A percentile compares a stretch with the other conserved stretches of the same genome.
Conservation (phyloP, 179 eudicot genomes). For the Kewa caespitosa region DNA sequence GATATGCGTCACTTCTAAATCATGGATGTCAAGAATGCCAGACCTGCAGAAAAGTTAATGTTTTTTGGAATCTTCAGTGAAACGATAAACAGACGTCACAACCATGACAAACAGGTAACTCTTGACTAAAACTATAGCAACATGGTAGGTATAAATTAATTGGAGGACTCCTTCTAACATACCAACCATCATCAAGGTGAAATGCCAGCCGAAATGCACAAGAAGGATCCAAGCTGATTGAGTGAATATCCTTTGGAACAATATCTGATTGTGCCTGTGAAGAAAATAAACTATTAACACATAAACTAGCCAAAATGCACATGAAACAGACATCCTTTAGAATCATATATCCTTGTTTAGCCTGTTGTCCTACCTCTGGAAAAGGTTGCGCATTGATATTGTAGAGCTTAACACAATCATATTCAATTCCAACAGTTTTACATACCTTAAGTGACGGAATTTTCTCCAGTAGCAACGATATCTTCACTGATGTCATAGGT, state of each 20-base stretch:
- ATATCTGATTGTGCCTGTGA: conserved; percentile 90
- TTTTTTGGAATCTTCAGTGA: too few species aligned
- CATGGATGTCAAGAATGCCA: conserved; percentile 67
- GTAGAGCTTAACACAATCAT: not conserved
- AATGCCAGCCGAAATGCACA: conserved; percentile 75
- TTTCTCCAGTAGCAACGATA: conserved; percentile 61
- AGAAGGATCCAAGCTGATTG: conserved; percentile 74
- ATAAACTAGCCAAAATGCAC: conserved; percentile 12
- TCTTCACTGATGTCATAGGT: conserved; percentile 63
- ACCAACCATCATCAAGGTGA: conserved; percentile 98
- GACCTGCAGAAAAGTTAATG: conserved; percentile 71
- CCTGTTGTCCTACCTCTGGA: not conserved
- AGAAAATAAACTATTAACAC: conserved; percentile 7
- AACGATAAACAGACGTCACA: not conserved
- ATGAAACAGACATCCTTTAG: not conserved
- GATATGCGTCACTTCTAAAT: conserved; percentile 74
- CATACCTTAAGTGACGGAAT: conserved; percentile 77
- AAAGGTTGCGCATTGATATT: not conserved
- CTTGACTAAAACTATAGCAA: not conserved
- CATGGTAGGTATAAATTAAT: not conserved
- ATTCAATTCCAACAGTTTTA: conserved; percentile 10
- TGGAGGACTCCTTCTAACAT: conserved; percentile 18
- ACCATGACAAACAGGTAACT: not conserved
- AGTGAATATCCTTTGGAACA: conserved; percentile 73
- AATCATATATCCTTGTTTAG: not conserved